phyloP scores from a whole-genome alignment of 2,329 filamentous ascomycete species.

The Colletotrichum higginsianum region DNA sequence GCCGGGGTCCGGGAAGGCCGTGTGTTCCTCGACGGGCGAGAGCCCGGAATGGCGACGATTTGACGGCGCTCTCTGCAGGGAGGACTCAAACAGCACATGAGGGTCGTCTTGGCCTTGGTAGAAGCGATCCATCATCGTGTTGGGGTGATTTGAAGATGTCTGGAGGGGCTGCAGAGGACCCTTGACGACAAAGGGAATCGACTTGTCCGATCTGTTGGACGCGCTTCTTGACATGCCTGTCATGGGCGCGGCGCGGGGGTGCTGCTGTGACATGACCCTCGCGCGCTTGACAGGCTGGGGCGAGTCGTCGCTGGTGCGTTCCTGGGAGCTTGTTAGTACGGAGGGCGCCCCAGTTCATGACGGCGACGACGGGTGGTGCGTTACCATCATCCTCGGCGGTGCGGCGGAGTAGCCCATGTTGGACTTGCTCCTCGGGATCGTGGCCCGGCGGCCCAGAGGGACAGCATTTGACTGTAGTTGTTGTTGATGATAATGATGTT shows the following conservation, averaged over 20 bases:
- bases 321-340: conserved; percentile 43
- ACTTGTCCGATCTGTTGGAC: conserved; percentile 58
- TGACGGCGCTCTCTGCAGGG: conserved; percentile 48
- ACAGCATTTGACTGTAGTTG: conserved; percentile 32
- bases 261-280: conserved; percentile 54
- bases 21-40: conserved; percentile 55
- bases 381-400: conserved; percentile 39
- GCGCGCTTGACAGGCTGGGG: conserved; percentile 51
- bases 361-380: conserved; percentile 2
- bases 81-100: conserved; percentile 43
- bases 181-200: conserved; percentile 56
- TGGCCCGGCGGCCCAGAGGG: conserved; percentile 24
- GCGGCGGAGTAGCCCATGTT: conserved; percentile 37
- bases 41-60: conserved; percentile 48
- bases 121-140: conserved; percentile 49
- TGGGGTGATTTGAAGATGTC: conserved; percentile 43
- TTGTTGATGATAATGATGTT: background rate
- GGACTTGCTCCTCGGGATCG: conserved; percentile 43
- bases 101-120: conserved; percentile 52
- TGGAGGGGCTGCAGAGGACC: conserved; percentile 53
- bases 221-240: conserved; percentile 52
- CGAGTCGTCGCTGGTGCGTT: conserved; percentile 45
- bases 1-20: conserved; percentile 45
- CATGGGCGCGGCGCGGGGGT: conserved; percentile 39
- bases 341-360: background rate